phyloP scores from a whole-genome alignment of 2,329 filamentous ascomycete genomes.

The Colletotrichum ledebouriae region DNA sequence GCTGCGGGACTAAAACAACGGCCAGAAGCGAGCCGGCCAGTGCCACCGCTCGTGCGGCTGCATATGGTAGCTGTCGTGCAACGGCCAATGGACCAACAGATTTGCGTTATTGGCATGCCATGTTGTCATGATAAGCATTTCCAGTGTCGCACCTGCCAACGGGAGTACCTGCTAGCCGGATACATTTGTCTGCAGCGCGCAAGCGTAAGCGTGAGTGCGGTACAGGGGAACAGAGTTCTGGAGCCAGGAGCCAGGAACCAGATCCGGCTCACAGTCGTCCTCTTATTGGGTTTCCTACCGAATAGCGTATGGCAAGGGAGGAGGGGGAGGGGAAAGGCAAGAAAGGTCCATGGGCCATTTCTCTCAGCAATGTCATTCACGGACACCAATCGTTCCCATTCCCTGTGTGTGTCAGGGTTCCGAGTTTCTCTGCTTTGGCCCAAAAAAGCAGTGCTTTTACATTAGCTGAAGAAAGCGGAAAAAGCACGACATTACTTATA shows the following conservation, averaged over 20 bases:
- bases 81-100: background rate
- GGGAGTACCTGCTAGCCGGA: background rate
- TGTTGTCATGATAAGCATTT: constrained; percentile 35
- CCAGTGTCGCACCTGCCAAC: constrained; percentile 22
- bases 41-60: background rate
- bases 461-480: too few species aligned
- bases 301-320: too few species aligned
- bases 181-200: constrained; percentile 6
- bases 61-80: background rate
- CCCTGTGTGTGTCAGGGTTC: too few species aligned
- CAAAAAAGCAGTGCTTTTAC: too few species aligned
- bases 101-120: constrained; percentile 8
- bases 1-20: constrained; percentile 11
- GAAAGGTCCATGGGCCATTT: too few species aligned
- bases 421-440: too few species aligned
- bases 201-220: constrained; percentile 20
- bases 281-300: constrained; percentile 6
- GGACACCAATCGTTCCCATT: too few species aligned
- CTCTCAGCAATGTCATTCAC: too few species aligned
- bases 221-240: background rate
- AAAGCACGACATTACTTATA: too few species aligned
- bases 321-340: too few species aligned
- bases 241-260: constrained; percentile 4
- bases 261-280: constrained; percentile 9
- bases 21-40: constrained; percentile 7